Base-by-base conservation (phyloP, 164 flowering plant genomes). In the Berberis vulgaris region DNA sequence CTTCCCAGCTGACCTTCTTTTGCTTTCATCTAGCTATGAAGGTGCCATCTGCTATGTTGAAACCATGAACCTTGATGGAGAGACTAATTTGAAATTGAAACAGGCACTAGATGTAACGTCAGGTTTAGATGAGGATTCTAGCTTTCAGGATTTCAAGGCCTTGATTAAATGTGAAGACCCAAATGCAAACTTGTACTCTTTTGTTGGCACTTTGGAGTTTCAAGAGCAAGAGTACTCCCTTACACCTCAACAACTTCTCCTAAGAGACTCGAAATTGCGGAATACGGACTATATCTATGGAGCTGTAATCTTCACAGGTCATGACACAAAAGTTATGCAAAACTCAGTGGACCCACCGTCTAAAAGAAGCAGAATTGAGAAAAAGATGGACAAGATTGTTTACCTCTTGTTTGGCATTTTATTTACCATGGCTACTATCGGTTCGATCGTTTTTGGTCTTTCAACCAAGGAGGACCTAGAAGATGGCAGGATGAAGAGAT, bases 1-100 rank as follows among this genome's bases (percentile, higher is more conserved):
- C 73, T 94, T 94, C 63, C 98, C 98, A 13, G 87, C 97, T 9
- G 98, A 94, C 67, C 83, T 94, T 43, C 62, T 91, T 43, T 80
- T 94, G 77, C 93, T 94, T 69, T 88, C 97, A 5, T 93, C 98
- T 7, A 81, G 88, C 66, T 87, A 86, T 63, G 97, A 87, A 6
- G 96, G 91, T 74, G 86, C 83, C 41, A 60, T 86, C 54, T 94
- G 98, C 79, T 94, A 94, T 67, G 97, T 94, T 11, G 97, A 94
- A 77, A 94, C 98, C 65, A 91, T 87, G 94, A 94, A 91, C 69
- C 91, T 94, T 66, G 98, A 94, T 68, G 98, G 98, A 8, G 98
- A 94, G 74, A 91, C 98, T 43, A 94, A 91, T 73, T 74, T 94
- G 75, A 94, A 94, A 66, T 69, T 87, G 9, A 94, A 94, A 68